A percentile compares a stretch with the other conserved stretches of the same genome.
phyloP scores from a whole-genome alignment of 345 rosid genomes.

The Camelina hispida region DNA sequence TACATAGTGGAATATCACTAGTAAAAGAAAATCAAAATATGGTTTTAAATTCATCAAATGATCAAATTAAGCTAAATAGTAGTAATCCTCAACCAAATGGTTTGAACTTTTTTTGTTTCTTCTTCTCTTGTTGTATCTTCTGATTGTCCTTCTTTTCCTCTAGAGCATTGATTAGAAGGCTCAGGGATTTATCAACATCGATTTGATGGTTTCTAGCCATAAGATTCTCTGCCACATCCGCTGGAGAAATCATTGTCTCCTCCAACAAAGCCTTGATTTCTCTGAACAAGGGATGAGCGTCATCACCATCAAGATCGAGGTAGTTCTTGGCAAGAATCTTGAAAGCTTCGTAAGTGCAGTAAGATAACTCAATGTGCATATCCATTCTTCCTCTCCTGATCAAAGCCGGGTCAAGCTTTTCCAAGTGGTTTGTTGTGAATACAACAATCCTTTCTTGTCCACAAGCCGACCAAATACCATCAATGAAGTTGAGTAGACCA shows the following conservation, averaged over 20 bases:
- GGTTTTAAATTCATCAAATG: neutral
- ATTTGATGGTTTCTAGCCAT: slow-evolving; percentile 40
- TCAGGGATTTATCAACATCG: slow-evolving; percentile 38
- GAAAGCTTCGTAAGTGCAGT: slow-evolving; percentile 54
- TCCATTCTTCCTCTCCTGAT: slow-evolving; percentile 75
- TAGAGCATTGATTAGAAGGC: slow-evolving; percentile 40
- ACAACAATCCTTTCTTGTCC: slow-evolving; percentile 72
- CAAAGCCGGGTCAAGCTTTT: slow-evolving; percentile 74
- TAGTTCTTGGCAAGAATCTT: slow-evolving; percentile 53
- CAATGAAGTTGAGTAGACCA: slow-evolving; percentile 66
- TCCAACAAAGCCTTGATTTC: slow-evolving; percentile 41
- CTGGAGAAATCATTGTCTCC: slow-evolving; percentile 48
- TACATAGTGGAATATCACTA: neutral
- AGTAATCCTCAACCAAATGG: slow-evolving; percentile 23
- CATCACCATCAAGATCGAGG: slow-evolving; percentile 40
- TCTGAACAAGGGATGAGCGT: slow-evolving; percentile 34
- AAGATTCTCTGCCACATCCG: slow-evolving; percentile 52
- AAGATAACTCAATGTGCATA: slow-evolving; percentile 51
- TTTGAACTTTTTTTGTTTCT: slow-evolving; percentile 24
- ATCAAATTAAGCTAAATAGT: neutral
- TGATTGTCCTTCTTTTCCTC: slow-evolving; percentile 23
- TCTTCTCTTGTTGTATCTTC: neutral
- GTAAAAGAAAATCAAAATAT: neutral
- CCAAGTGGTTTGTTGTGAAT: slow-evolving; percentile 64
- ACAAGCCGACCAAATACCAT: slow-evolving; percentile 77